Base-by-base conservation (phyloP, 768 basidiomycete genomes). In the Harrya chromipes region DNA sequence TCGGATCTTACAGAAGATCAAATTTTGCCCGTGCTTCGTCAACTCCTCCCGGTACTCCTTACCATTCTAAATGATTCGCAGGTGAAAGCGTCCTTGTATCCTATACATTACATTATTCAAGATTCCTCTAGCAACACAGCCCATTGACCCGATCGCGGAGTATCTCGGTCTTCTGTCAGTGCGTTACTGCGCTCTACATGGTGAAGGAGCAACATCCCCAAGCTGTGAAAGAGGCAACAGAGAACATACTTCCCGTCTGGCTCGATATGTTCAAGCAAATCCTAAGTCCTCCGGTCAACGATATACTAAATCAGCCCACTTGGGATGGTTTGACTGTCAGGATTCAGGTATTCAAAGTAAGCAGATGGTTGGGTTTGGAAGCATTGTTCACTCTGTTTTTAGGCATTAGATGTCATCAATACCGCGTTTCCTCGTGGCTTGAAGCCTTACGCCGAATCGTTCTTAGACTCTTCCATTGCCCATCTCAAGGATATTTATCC, bases 1-100 rank as follows among this genome's bases (percentile, higher is more conserved):
- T 83, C 88, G 7, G 94, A 94, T 62, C 71, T 98, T 53, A 88
- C 89, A 9, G 97, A 97, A 64, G 94, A 97, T 62, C 95, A 97
- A 74, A 84, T 97, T 29, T 70, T 98, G 1, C 94, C 92, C 11
- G 84, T 98, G 17, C 79, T 97, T n/a, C 83, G 86, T 37, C 81
- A 93, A 63, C 77, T 98, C 33, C 74, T 95, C 3, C 97, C 97
- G 1, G 87, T 92, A 6, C 75, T 99, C 17, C 75, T 97, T 16
- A 65, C 72, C 9, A 90, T 97, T 46, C 70, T 97, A 45, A 90
- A 90, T 7, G 81, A 85, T 27, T 72, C 78, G 7, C 80, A 91
- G 71, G 90, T 90, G 62, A 44, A 35, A 72, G 37, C 23, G 14
- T 37, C 19, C 33, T 16, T 37, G 20, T 47, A 17, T 23, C 4